Conservation (phyloP, 148 eudicot genomes). For the Rhododendron simsii region DNA sequence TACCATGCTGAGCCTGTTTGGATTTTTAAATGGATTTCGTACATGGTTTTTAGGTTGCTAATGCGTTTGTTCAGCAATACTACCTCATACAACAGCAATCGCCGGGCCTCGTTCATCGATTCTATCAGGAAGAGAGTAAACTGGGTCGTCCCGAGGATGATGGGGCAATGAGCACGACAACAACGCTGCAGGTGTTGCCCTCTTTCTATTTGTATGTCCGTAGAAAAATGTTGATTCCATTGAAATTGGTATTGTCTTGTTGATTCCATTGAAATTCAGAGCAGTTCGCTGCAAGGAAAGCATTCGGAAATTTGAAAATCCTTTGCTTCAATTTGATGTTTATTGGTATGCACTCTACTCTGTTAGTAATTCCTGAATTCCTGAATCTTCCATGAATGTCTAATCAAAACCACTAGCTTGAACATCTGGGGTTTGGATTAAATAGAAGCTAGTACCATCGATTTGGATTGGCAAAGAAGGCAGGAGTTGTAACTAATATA, state of each 20-base stretch:
- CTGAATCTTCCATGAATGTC: no score
- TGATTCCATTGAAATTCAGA: no score
- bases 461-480: background rate
- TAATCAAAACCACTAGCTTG: no score
- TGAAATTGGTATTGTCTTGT: background rate
- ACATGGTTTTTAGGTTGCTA: constrained; percentile 56
- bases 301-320: no score
- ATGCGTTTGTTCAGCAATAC: constrained; percentile 81
- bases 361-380: no score
- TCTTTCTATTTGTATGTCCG: background rate
- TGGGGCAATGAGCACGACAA: constrained; percentile 51
- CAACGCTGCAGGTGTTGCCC: constrained; percentile 60
- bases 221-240: background rate
- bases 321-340: no score
- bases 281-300: no score
- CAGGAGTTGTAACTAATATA: background rate
- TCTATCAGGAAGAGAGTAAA: constrained; percentile 72
- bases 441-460: no score
- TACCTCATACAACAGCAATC: constrained; percentile 64
- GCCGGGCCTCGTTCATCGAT: constrained; percentile 53
- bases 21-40: background rate
- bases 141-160: constrained; percentile 53
- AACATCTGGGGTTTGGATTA: no score
- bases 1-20: background rate
- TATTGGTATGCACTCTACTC: no score